Evolutionary conservation across 2,329 filamentous ascomycete species (phyloP), one percentile per base, ranked within the genome.

Genomic region (Cylindrodendrum hubeiense): DNA sequence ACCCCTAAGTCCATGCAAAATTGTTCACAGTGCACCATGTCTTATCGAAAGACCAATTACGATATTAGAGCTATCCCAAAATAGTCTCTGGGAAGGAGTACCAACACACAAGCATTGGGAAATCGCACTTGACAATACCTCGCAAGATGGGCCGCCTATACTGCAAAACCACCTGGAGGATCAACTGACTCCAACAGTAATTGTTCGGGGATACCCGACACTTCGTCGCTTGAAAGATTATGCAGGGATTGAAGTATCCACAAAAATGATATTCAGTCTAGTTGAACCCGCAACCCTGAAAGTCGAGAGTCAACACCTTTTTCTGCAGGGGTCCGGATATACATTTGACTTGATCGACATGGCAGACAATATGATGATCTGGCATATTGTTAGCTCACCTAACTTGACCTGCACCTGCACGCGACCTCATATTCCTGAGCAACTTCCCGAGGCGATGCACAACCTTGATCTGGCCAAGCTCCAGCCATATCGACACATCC

Each of bases 191-290:
- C 37, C 21, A 5, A 44, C 21, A 17, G 52, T 55, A 3, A 28
- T 55, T 33, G 52, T 44, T 6, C 37, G 24, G 26, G 54, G 54
- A 47, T 57, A 22, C 26, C 54, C 54, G 5, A 57, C 54, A 3
- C 28, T 24, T 15, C 8, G 19, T 21, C 41, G 54, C 21, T 26
- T 41, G 17, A 15, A 57, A 2, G 1, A 17, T 12, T 46, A 21
- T 17, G 15, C n/a, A 3, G 54, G 54, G 12, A 6, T 57, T 24
- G 39, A 57, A 26, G 5, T 55, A 13, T 19, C 21, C 6, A 13
- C 28, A 17, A 3, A 24, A 2, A 52, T 37, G 7, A 19, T 39
- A 6, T 52, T 52, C 4, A 8, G 21, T 24, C 33, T 52, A 4
- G 19, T 39, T 7, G 50, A 21, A 1, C 10, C 19, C 3, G 10